Evolutionary conservation across 2,329 filamentous ascomycete species (phyloP), one percentile per base, ranked within the genome.

Genomic region (Rutstroemia sp.): DNA sequence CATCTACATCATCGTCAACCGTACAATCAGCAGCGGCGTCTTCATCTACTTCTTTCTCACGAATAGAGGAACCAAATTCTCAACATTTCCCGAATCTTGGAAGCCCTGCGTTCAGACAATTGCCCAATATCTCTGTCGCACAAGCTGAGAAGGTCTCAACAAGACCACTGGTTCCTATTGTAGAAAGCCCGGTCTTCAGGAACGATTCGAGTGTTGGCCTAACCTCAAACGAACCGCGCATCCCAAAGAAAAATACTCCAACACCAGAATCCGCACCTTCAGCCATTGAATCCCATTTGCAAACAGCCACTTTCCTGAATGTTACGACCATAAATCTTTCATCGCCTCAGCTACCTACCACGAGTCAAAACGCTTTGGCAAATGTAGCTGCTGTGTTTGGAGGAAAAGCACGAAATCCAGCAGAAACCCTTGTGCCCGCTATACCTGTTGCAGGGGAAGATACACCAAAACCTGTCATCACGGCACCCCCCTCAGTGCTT

Each of bases 381-480:
- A 42, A 51, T 38, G 53, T 56, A 9, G 53, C 53, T 51, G 53
- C 53, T 56, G 53, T 56, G 10, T 56, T 56, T 51, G 53, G 53
- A 5, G 25, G 30, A 25, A 45, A 38, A 16, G 49, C 30, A 23
- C 38, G 34, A 16, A 21, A 51, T 21, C 19, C 50, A 56, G 39
- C 30, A 30, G 30, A 34, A 39, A 56, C 47, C 7, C 3, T 27
- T 23, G 38, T 56, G 18, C 16, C 19, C 4, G 19, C 16, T 8
- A 51, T 27, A 45, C 19, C 19, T 44, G 38, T 45, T 27, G 47
- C 47, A 27, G 27, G n/a, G 23, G 21, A 41, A 44, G 19, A 38
- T 14, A 4, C 16, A 12, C 38, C 47, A 19, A 34, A 16, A 18
- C 47, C 53, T 37, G 23, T 23, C 23, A 44, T 56, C 12, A 51